Percentiles rank a stretch among this genome's conserved stretches.
Conservation (phyloP, 2,329 filamentous ascomycete species). For the Didymella glomerata region DNA sequence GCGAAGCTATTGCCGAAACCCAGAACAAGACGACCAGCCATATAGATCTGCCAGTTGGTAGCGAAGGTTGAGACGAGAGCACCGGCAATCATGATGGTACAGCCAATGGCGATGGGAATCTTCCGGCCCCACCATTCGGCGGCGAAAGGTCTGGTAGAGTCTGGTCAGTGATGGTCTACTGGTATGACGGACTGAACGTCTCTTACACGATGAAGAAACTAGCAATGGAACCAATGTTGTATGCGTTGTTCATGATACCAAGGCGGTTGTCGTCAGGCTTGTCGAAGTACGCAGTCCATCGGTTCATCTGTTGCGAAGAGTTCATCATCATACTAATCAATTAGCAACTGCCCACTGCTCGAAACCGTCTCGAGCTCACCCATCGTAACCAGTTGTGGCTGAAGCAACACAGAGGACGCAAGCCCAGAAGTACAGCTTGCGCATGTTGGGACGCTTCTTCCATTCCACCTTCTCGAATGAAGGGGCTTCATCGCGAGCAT, state of each 20-base stretch:
- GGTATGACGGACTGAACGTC: neutral
- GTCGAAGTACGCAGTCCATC: conserved; percentile 52
- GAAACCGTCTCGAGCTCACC: conserved; percentile 49
- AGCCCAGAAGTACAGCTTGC: conserved; percentile 64
- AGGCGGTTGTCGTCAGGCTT: conserved; percentile 51
- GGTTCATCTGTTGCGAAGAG: conserved; percentile 53
- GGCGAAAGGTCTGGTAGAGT: conserved; percentile 39
- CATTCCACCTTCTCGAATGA: conserved; percentile 62
- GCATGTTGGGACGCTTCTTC: conserved; percentile 63
- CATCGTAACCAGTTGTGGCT: conserved; percentile 65
- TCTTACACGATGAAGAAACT: conserved; percentile 44
- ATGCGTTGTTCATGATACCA: conserved; percentile 57
- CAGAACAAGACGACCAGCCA: conserved; percentile 67
- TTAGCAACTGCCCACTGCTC: conserved; percentile 10
- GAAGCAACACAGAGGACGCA: conserved; percentile 62
- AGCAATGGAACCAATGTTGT: conserved; percentile 52
- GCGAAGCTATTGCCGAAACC: conserved; percentile 73
- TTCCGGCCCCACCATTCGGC: conserved; percentile 57
- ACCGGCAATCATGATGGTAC: conserved; percentile 57
- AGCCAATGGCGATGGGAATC: conserved; percentile 53
- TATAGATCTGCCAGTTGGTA: conserved; percentile 56
- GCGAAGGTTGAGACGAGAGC: conserved; percentile 43
- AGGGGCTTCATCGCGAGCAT: conserved; percentile 59
- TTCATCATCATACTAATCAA: conserved; percentile 54
- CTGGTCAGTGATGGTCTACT: neutral